Evolutionary conservation across 2,329 filamentous ascomycete genomes (phyloP).

Genomic region (Cercospora beticola): DNA sequence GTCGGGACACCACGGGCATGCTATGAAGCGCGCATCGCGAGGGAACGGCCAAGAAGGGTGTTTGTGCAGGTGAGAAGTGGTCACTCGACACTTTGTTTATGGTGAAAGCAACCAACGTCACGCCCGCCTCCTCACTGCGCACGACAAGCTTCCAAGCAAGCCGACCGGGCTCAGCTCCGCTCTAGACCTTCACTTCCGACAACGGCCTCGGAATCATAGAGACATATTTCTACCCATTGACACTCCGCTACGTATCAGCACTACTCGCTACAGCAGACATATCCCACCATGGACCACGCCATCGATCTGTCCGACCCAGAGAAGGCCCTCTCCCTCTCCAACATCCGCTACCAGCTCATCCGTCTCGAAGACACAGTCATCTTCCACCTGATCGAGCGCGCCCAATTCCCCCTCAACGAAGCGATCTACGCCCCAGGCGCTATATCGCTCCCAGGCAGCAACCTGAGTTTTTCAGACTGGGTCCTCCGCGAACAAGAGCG

Average conservation of each 20-base stretch:
- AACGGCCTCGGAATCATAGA: not conserved
- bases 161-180: not conserved
- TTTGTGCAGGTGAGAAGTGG: not conserved
- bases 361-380: constrained; percentile 97
- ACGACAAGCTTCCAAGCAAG: not conserved
- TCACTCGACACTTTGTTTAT: constrained; percentile 11
- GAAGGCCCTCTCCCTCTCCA: constrained; percentile 82
- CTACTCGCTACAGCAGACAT: not conserved
- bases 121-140: not conserved
- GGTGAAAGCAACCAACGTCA: constrained; percentile 2
- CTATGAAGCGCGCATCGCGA: constrained; percentile 19
- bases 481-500: constrained; percentile 86
- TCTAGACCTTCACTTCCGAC: not conserved
- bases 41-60: not conserved
- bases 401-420: constrained; percentile 91
- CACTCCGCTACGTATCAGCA: not conserved
- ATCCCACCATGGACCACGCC: constrained; percentile 72
- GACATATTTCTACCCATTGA: not conserved
- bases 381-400: constrained; percentile 93
- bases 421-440: constrained; percentile 82
- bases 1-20: not conserved
- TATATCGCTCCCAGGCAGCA: constrained; percentile 70
- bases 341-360: constrained; percentile 78
- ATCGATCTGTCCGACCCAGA: constrained; percentile 84
- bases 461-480: constrained; percentile 89